phyloP scores from a whole-genome alignment of 495 filamentous ascomycete genomes.

The Neurospora africana region DNA sequence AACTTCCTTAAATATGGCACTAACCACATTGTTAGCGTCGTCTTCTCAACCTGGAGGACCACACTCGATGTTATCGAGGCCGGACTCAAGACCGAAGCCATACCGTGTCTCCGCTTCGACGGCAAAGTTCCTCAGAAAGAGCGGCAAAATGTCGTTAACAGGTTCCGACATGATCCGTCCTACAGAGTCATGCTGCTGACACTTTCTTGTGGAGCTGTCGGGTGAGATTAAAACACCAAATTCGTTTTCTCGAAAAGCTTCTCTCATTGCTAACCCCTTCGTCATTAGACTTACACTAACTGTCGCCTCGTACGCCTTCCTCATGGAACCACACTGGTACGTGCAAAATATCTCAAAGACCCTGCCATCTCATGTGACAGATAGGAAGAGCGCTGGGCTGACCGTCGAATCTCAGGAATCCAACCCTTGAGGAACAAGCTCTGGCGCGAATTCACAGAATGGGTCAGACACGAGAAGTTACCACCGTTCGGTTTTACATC shows the following conservation, averaged over 20 bases:
- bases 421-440: conserved; percentile 33
- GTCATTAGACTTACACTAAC: conserved; percentile 25
- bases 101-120: conserved; percentile 30
- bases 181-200: conserved; percentile 28
- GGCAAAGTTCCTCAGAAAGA: conserved; percentile 29
- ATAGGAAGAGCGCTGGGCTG: neutral
- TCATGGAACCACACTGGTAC: conserved; percentile 33
- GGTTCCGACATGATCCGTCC: conserved; percentile 19
- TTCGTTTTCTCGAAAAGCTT: neutral
- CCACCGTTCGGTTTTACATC: conserved; percentile 26
- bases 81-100: conserved; percentile 20
- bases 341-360: neutral
- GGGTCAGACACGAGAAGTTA: conserved; percentile 29
- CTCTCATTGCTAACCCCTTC: neutral
- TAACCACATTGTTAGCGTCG: conserved; percentile 17
- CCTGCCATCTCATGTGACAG: neutral
- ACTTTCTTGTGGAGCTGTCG: conserved; percentile 32
- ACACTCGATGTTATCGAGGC: conserved; percentile 32
- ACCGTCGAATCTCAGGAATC: conserved; percentile 19
- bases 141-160: conserved; percentile 22
- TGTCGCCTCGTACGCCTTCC: conserved; percentile 27
- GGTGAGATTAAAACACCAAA: conserved; percentile 12
- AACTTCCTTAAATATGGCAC: neutral
- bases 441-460: conserved; percentile 28
- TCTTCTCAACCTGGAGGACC: conserved; percentile 36